Conservation (phyloP, 2,329 filamentous ascomycete genomes). For the Pyrenophora seminiperda region DNA sequence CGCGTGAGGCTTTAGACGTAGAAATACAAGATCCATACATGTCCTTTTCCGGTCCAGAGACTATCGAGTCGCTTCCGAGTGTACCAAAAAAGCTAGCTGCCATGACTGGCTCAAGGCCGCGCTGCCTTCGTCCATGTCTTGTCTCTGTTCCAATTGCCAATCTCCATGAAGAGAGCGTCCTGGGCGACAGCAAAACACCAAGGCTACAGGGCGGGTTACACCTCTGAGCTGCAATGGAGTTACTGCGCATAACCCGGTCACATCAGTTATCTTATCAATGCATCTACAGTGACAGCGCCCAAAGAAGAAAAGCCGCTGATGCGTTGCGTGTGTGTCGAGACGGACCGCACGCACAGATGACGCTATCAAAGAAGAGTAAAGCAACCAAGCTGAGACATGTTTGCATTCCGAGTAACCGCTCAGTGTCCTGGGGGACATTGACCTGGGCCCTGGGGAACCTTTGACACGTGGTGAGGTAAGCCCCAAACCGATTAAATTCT, state of each 20-base stretch:
- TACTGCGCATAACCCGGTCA: conserved; percentile 1
- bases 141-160: conserved; percentile 1
- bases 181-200: neutral
- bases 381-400: conserved; percentile 34
- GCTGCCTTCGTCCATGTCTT: conserved; percentile 19
- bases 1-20: conserved; percentile 36
- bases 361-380: conserved; percentile 9
- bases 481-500: conserved; percentile 21
- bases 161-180: neutral
- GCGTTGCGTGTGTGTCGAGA: conserved; percentile 1
- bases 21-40: conserved; percentile 37
- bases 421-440: conserved; percentile 25
- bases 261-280: conserved; percentile 8
- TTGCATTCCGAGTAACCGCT: conserved; percentile 38
- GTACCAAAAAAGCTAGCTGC: conserved; percentile 14
- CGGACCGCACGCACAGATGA: conserved; percentile 2
- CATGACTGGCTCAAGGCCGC: conserved; percentile 19
- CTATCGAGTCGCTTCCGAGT: conserved; percentile 19
- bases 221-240: neutral
- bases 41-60: conserved; percentile 6
- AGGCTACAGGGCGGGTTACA: neutral
- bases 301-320: neutral
- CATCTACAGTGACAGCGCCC: conserved; percentile 1
- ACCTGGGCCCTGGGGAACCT: conserved; percentile 27
- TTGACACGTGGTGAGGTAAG: conserved; percentile 45